These are phyloP conservation scores for Naganishia sp. DNA, from an alignment of 1,284 basidiomycete species.

Conservation along the genomic window DNA sequence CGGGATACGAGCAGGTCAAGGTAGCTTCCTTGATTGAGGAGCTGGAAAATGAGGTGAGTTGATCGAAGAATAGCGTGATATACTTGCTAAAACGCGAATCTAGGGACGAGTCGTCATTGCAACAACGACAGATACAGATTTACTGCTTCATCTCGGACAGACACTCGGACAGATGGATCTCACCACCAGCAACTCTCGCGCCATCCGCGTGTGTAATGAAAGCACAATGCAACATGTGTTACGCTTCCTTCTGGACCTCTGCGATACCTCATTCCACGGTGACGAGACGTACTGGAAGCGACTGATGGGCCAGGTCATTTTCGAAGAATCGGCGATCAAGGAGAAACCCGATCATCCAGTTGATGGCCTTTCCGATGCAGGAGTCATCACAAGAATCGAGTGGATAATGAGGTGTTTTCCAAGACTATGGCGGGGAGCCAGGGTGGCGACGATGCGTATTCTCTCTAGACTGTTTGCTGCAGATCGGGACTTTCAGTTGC, in stretches of 20 bases:
- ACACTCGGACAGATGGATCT: conserved; percentile 85
- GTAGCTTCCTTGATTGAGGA: conserved; percentile 69
- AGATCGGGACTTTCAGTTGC: conserved; percentile 40
- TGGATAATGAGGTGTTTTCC: conserved; percentile 50
- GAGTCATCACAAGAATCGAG: conserved; percentile 39
- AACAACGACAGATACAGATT: conserved; percentile 67
- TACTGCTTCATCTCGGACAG: conserved; percentile 76
- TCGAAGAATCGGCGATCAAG: conserved; percentile 5
- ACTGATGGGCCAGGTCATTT: conserved; percentile 69
- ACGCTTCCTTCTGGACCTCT: conserved; percentile 81
- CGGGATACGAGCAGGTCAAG: conserved; percentile 58
- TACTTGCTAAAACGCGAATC: neutral
- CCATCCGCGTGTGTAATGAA: conserved; percentile 78
- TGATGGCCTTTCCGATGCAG: neutral
- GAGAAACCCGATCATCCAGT: conserved; percentile 21
- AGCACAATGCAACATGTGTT: conserved; percentile 80
- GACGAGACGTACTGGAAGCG: conserved; percentile 70
- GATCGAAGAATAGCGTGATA: neutral
- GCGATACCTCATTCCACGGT: conserved; percentile 58
- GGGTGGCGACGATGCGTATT: conserved; percentile 26
- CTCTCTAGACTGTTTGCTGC: conserved; percentile 29
- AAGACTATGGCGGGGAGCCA: conserved; percentile 43
- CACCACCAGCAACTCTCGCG: conserved; percentile 63
- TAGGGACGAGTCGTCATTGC: conserved; percentile 82
- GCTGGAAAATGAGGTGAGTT: conserved; percentile 66